Percentiles rank a stretch among this genome's conserved stretches.
Evolutionary conservation across 2,329 filamentous ascomycete genomes (phyloP).

Genomic region (Triangularia verruculosa): DNA sequence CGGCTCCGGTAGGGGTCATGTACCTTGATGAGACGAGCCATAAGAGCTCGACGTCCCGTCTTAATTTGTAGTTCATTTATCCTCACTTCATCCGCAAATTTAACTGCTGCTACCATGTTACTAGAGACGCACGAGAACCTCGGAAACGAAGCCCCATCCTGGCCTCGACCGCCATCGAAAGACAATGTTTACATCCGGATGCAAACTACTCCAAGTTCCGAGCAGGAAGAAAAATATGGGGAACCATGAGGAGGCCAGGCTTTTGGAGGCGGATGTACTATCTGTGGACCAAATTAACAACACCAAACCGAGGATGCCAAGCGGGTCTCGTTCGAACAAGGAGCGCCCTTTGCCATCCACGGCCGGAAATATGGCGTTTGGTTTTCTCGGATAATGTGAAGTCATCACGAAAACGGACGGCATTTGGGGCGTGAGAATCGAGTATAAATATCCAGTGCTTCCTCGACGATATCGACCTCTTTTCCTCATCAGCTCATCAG

Average conservation of each 20-base stretch:
- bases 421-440: constrained; percentile 13
- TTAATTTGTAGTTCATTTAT: constrained; percentile 47
- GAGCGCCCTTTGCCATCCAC: constrained; percentile 24
- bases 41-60: constrained; percentile 32
- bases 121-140: constrained; percentile 14
- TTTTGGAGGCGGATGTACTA: constrained; percentile 21
- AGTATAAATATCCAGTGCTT: constrained; percentile 28
- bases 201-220: constrained; percentile 21
- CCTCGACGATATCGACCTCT: constrained; percentile 20
- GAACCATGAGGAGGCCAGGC: constrained; percentile 4
- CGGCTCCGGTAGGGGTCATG: constrained; percentile 20
- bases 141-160: constrained; percentile 10
- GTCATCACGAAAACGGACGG: constrained; percentile 10
- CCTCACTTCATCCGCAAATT: constrained; percentile 45
- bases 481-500: constrained; percentile 24
- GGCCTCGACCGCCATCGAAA: constrained; percentile 15
- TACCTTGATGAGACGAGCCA: constrained; percentile 24
- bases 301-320: constrained; percentile 25
- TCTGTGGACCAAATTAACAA: constrained; percentile 29
- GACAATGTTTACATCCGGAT: constrained; percentile 14
- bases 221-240: constrained; percentile 13
- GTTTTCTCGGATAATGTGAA: constrained; percentile 14
- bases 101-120: constrained; percentile 27
- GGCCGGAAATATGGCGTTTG: constrained; percentile 21
- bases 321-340: constrained; percentile 13